phyloP scores from a whole-genome alignment of 345 rosid species.

The Combretum micranthum region DNA sequence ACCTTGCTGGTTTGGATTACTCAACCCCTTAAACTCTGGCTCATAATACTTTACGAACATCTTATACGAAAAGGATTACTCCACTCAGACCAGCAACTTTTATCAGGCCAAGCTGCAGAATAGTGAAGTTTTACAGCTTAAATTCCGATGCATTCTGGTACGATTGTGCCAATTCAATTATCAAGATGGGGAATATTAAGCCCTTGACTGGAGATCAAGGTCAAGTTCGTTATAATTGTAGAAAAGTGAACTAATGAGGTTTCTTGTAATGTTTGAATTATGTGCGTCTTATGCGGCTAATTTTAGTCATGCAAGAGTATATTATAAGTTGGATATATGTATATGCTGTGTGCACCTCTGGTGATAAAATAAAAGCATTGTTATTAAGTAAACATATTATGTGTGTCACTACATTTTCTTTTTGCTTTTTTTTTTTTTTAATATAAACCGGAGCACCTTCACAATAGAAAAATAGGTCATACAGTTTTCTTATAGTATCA shows the following conservation, averaged over 20 bases:
- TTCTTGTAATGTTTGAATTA: too few relatives aligned
- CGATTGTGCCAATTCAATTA: constrained; percentile 35
- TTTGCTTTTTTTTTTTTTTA: too few relatives aligned
- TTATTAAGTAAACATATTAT: too few relatives aligned
- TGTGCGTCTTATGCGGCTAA: too few relatives aligned
- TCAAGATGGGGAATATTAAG: constrained; percentile 50
- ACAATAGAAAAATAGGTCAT: too few relatives aligned
- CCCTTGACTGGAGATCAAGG: constrained; percentile 37
- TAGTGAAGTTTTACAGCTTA: constrained; percentile 11
- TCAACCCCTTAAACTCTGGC: constrained; percentile 15
- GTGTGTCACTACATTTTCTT: too few relatives aligned
- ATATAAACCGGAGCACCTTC: too few relatives aligned
- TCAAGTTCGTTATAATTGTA: constrained; percentile 35
- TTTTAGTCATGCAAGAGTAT: too few relatives aligned
- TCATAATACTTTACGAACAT: constrained; percentile 23
- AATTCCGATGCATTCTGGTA: constrained; percentile 19
- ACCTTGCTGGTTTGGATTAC: constrained; percentile 14
- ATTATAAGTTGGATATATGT: too few relatives aligned
- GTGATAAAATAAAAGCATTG: too few relatives aligned
- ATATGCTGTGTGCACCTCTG: too few relatives aligned
- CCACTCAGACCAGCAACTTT: constrained; percentile 28
- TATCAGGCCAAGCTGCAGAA: constrained; percentile 12
- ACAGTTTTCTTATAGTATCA: too few relatives aligned
- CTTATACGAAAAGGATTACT: constrained; percentile 20
- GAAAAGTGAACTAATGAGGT: constrained; percentile 12